Base-by-base conservation (phyloP, 2,329 filamentous ascomycete genomes). In the Acrocalymma vagum region DNA sequence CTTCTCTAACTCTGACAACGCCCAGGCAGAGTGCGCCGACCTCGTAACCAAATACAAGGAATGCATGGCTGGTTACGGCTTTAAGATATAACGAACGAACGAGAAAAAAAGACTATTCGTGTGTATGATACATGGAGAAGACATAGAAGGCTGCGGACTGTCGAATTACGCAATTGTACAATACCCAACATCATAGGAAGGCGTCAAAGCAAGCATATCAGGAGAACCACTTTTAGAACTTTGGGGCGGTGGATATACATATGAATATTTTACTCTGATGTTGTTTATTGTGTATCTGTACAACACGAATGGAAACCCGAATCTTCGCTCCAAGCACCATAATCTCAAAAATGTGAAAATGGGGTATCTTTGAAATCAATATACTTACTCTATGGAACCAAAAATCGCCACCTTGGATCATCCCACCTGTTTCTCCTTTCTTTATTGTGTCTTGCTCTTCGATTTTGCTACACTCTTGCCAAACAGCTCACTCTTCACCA, bases 61-160 rank as follows among this genome's bases (percentile, higher is more conserved):
- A 57, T 99, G 94, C 72, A 97, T 99, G 94, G 84, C 85, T 42
- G 88, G 90, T 9, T 97, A 88, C 64, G 94, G 94, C 11, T 99
- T 95, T 78, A 87, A 90, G 70, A 67, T 78, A 53, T 69, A 42
- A 53, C 9, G 30, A 9, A 10, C 7, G 10, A 9, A 11, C 10
- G 8, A 4, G 3, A 10, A 17, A 11, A 13, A 13, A 14, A 16
- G 20, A n/a, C n/a, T n/a, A n/a, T n/a, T n/a, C n/a, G 3, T n/a
- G 7, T 45, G 48, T 51, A 51, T 29, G 16, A 44, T 32, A 48
- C 11, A 5, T 30, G 15, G 29, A 23, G 38, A 15, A 36, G 5
- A 15, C 8, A 8, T 24, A 24, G 8, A 24, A 24, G n/a, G n/a
- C 23, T 24, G 23, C 14, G 9, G 13, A 29, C 27, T 9, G 21